These are phyloP conservation scores for Scheffersomyces coipomensis DNA, from an alignment of 805 yeast genomes.

Conservation along the genomic window DNA sequence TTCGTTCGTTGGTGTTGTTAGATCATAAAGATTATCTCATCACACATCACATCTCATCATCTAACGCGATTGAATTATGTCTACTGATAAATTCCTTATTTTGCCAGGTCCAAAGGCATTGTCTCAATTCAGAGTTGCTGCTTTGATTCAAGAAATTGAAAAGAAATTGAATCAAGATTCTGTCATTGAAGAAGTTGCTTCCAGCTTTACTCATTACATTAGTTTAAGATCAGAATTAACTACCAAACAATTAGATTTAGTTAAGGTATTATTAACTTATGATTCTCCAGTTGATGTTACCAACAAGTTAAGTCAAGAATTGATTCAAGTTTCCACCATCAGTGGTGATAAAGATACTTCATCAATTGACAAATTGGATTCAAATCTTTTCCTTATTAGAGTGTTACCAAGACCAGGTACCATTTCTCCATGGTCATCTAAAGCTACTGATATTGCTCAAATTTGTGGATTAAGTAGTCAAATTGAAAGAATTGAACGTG, in stretches of 20 bases:
- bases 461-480: slow-evolving; percentile 78
- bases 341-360: slow-evolving; percentile 21
- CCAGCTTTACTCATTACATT: slow-evolving; percentile 80
- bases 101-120: slow-evolving; percentile 90
- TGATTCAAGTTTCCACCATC: slow-evolving; percentile 29
- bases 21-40: too few species aligned
- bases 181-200: slow-evolving; percentile 66
- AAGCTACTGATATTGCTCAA: slow-evolving; percentile 91
- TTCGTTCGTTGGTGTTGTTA: too few species aligned
- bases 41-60: too few species aligned
- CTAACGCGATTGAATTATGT: slow-evolving; percentile 9
- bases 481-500: slow-evolving; percentile 88
- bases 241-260: slow-evolving; percentile 42
- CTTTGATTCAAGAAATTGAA: slow-evolving; percentile 70
- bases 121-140: slow-evolving; percentile 81
- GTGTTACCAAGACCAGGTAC: slow-evolving; percentile 93
- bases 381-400: slow-evolving; percentile 56
- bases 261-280: slow-evolving; percentile 68
- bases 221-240: slow-evolving; percentile 47
- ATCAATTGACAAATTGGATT: slow-evolving; percentile 18
- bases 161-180: slow-evolving; percentile 54
- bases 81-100: slow-evolving; percentile 32
- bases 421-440: slow-evolving; percentile 98
- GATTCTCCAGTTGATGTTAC: slow-evolving; percentile 61
- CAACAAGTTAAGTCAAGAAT: slow-evolving; percentile 42